Percentiles rank a stretch among this genome's conserved stretches.
These are phyloP conservation scores for Backusella psychrophila DNA, from an alignment of 192 early-diverging fungal genomes.

Conservation along the genomic window DNA sequence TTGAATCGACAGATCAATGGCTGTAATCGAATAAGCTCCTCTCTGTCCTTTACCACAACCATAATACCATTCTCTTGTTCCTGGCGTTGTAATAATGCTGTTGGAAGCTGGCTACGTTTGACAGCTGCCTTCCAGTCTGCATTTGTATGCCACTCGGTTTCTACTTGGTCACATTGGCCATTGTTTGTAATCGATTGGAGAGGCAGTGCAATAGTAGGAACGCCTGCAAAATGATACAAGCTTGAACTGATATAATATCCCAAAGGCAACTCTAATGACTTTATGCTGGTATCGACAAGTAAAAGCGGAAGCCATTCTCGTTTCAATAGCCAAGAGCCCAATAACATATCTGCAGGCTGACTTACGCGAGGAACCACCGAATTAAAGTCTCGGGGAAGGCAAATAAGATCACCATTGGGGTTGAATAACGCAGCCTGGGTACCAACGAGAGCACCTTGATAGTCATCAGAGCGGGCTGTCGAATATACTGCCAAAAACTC, in stretches of 20 bases:
- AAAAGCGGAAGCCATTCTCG: conserved; percentile 24
- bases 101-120: background rate
- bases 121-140: conserved; percentile 24
- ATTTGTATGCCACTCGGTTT: conserved; percentile 15
- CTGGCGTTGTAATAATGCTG: conserved; percentile 22
- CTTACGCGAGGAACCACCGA: conserved; percentile 15
- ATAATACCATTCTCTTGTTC: conserved; percentile 25
- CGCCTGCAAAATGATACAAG: conserved; percentile 35
- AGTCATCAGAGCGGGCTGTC: conserved; percentile 38
- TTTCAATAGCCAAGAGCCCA: conserved; percentile 28
- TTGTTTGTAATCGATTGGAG: conserved; percentile 34
- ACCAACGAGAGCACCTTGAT: conserved; percentile 43
- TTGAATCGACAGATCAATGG: conserved; percentile 37
- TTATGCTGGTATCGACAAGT: background rate
- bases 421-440: conserved; percentile 36
- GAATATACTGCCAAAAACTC: conserved; percentile 38
- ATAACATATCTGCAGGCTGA: conserved; percentile 31
- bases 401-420: conserved; percentile 11
- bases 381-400: conserved; percentile 17
- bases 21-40: conserved; percentile 25
- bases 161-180: background rate
- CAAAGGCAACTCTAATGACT: conserved; percentile 16
- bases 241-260: conserved; percentile 31
- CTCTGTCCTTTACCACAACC: conserved; percentile 19
- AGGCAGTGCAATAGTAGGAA: conserved; percentile 44